These are phyloP conservation scores for Cutaneotrichosporon dermatis DNA, from an alignment of 1,284 basidiomycete species.

Conservation along the genomic window DNA sequence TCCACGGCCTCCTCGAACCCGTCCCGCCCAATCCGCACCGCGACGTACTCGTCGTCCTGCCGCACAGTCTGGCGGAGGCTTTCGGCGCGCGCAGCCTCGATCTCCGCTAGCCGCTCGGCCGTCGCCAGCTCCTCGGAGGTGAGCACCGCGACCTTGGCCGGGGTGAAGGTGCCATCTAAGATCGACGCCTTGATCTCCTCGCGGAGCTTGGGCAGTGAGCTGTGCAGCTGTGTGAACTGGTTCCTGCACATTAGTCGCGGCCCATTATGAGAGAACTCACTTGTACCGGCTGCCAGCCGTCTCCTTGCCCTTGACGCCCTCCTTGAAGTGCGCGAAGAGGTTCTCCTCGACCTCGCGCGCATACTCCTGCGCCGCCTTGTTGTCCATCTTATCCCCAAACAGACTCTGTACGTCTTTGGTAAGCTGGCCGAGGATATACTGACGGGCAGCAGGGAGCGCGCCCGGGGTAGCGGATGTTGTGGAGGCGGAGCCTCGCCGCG, in stretches of 20 bases:
- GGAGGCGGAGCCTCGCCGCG: background rate
- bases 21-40: slow-evolving; percentile 35
- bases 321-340: slow-evolving; percentile 36
- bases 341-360: slow-evolving; percentile 30
- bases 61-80: slow-evolving; percentile 36
- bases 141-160: slow-evolving; percentile 33
- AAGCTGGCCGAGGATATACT: slow-evolving; percentile 36
- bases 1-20: slow-evolving; percentile 36
- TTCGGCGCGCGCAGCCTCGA: slow-evolving; percentile 31
- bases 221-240: slow-evolving; percentile 39
- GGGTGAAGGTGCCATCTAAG: slow-evolving; percentile 15
- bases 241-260: slow-evolving; percentile 18
- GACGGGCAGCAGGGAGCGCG: slow-evolving; percentile 31
- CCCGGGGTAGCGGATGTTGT: background rate
- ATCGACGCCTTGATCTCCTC: slow-evolving; percentile 26
- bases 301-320: slow-evolving; percentile 35
- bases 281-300: slow-evolving; percentile 39
- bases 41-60: slow-evolving; percentile 22
- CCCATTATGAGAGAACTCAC: slow-evolving; percentile 22
- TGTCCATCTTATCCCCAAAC: slow-evolving; percentile 26
- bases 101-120: slow-evolving; percentile 32
- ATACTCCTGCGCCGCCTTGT: slow-evolving; percentile 21
- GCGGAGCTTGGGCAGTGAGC: slow-evolving; percentile 31
- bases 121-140: slow-evolving; percentile 38
- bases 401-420: slow-evolving; percentile 21